phyloP scores from a whole-genome alignment of 2,329 filamentous ascomycete species.

The Calonectria hawksworthii region DNA sequence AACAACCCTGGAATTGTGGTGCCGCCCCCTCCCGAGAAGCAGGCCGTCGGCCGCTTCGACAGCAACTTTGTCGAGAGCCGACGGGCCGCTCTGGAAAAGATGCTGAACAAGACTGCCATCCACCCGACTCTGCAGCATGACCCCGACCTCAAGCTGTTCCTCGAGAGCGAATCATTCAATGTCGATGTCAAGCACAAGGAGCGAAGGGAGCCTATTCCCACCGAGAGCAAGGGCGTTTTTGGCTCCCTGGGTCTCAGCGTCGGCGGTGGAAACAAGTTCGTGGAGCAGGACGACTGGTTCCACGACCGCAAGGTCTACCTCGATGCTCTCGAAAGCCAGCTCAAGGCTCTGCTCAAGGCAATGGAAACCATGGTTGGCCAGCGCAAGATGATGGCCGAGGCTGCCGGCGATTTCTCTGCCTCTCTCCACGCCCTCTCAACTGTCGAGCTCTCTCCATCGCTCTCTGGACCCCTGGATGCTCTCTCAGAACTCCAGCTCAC shows the following conservation, averaged over 20 bases:
- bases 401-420: slow-evolving; percentile 91
- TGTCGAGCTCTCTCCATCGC: slow-evolving; percentile 89
- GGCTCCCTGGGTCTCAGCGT: slow-evolving; percentile 86
- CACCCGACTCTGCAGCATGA: slow-evolving; percentile 95
- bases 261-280: slow-evolving; percentile 86
- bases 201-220: slow-evolving; percentile 85
- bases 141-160: slow-evolving; percentile 92
- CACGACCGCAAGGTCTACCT: slow-evolving; percentile 96
- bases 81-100: slow-evolving; percentile 92
- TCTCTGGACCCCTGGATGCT: slow-evolving; percentile 91
- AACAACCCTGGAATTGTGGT: slow-evolving; percentile 97
- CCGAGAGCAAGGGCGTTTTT: slow-evolving; percentile 94
- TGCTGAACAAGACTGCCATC: slow-evolving; percentile 95
- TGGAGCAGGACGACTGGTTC: slow-evolving; percentile 99
- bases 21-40: slow-evolving; percentile 96
- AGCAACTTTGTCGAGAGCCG: slow-evolving; percentile 96
- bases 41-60: slow-evolving; percentile 96
- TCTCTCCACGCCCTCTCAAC: slow-evolving; percentile 93
- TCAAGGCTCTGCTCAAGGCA: slow-evolving; percentile 91
- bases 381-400: slow-evolving; percentile 92
- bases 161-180: slow-evolving; percentile 96
- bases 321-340: slow-evolving; percentile 91
- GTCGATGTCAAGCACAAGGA: slow-evolving; percentile 99
- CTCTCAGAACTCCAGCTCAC: slow-evolving; percentile 94
- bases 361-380: slow-evolving; percentile 94